These are phyloP conservation scores for Leishmania braziliensis DNA, from an alignment of 208 protist species.

Conservation along the genomic window DNA sequence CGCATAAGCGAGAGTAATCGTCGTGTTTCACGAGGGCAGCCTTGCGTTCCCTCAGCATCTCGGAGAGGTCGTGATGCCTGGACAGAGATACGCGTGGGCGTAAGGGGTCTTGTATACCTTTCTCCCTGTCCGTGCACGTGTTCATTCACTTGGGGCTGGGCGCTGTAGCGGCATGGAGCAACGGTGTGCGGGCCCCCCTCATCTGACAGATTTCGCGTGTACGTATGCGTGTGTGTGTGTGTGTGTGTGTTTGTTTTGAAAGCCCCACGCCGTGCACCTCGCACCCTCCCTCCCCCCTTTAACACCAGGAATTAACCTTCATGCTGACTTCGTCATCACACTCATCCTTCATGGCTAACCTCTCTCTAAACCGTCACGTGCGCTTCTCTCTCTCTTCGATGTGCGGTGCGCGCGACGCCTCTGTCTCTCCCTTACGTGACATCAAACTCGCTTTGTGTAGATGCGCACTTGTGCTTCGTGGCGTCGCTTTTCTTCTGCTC, in stretches of 20 bases:
- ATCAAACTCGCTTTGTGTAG: background rate
- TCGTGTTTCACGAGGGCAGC: background rate
- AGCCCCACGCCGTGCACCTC: background rate
- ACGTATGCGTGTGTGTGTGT: background rate
- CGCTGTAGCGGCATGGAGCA: background rate
- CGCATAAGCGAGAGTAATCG: background rate
- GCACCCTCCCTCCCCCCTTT: too few species aligned
- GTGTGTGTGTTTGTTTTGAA: background rate
- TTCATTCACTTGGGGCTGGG: background rate
- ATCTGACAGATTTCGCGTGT: background rate
- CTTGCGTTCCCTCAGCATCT: background rate
- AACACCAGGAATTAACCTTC: background rate
- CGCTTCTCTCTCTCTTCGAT: background rate
- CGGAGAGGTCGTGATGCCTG: background rate
- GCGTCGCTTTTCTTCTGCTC: background rate
- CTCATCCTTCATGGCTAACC: background rate
- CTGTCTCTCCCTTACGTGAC: background rate
- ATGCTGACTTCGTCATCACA: background rate
- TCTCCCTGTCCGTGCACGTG: background rate
- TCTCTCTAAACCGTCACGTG: background rate
- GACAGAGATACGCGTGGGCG: background rate
- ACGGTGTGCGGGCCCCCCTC: background rate
- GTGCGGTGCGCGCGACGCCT: background rate
- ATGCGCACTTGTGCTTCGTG: background rate
- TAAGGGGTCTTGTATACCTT: background rate